Evolutionary conservation across 192 early-diverging fungal genomes (phyloP).

Genomic region (Podila horticola): DNA sequence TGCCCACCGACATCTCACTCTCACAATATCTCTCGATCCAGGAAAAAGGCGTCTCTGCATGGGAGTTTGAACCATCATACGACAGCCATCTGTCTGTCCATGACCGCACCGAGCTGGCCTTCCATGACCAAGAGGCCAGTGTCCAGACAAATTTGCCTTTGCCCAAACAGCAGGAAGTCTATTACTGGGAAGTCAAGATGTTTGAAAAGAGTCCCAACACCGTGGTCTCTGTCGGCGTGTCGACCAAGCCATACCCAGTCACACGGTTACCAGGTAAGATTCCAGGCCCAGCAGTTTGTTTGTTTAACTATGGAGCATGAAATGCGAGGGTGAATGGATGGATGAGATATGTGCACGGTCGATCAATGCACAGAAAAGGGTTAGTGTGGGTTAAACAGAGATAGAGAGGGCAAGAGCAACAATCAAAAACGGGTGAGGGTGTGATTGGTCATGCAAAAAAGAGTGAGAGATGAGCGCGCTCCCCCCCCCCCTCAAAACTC

Average conservation of each 20-base stretch:
- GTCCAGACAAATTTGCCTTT: conserved; percentile 85
- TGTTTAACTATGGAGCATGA: not conserved
- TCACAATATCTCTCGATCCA: conserved; percentile 79
- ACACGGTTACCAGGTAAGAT: conserved; percentile 69
- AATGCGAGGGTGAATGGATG: too few species aligned
- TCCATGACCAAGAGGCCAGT: conserved; percentile 75
- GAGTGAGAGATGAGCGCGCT: too few species aligned
- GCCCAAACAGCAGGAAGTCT: conserved; percentile 84
- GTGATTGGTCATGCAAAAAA: too few species aligned
- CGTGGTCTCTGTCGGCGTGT: conserved; percentile 75
- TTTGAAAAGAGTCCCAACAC: conserved; percentile 77
- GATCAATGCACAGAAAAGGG: too few species aligned
- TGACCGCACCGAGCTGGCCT: conserved; percentile 77
- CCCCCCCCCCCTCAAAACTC: too few species aligned
- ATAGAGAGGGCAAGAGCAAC: too few species aligned
- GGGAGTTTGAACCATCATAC: conserved; percentile 80
- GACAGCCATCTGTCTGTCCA: conserved; percentile 69
- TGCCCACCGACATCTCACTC: conserved; percentile 78
- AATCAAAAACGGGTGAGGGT: too few species aligned
- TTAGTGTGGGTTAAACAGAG: too few species aligned
- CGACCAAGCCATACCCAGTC: conserved; percentile 81
- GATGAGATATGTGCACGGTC: not conserved
- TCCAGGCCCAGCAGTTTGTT: not conserved
- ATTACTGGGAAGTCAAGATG: conserved; percentile 88
- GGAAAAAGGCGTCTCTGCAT: conserved; percentile 87